Evolutionary conservation across 2,329 filamentous ascomycete genomes (phyloP).

Genomic region (Periglandula ipomoeae): DNA sequence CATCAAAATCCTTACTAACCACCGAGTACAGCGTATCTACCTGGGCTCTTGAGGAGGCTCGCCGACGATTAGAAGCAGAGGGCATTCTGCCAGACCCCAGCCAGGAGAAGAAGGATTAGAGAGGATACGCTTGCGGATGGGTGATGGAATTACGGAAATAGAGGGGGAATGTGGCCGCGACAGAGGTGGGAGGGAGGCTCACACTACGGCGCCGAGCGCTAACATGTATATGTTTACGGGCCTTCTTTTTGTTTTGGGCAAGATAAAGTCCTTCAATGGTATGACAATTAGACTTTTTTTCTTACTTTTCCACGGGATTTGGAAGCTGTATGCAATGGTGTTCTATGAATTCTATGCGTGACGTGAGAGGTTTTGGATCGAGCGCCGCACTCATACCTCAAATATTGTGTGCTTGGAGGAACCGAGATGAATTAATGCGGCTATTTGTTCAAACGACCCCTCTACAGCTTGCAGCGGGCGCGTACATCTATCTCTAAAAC

Average conservation of each 20-base stretch:
- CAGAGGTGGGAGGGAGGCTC: constrained; percentile 5
- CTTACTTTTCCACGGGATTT: too few relatives aligned
- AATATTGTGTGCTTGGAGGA: too few relatives aligned
- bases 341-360: too few relatives aligned
- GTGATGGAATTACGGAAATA: too few relatives aligned
- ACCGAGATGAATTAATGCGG: too few relatives aligned
- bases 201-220: constrained; percentile 4
- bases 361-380: too few relatives aligned
- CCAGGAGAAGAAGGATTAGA: constrained; percentile 44
- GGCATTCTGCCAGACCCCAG: constrained; percentile 73
- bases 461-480: not conserved
- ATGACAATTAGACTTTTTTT: constrained; percentile 20
- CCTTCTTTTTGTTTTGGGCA: constrained; percentile 13
- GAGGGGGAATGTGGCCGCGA: constrained; percentile 1
- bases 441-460: not conserved
- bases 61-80: constrained; percentile 89
- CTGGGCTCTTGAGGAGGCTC: constrained; percentile 95
- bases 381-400: too few relatives aligned
- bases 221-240: constrained; percentile 24
- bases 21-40: constrained; percentile 73
- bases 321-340: too few relatives aligned
- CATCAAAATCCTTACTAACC: too few relatives aligned
- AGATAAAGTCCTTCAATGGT: constrained; percentile 21
- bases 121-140: too few relatives aligned
- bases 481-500: not conserved